Evolutionary conservation across 2,329 filamentous ascomycete genomes (phyloP).

Genomic region (Cercospora citrullina): DNA sequence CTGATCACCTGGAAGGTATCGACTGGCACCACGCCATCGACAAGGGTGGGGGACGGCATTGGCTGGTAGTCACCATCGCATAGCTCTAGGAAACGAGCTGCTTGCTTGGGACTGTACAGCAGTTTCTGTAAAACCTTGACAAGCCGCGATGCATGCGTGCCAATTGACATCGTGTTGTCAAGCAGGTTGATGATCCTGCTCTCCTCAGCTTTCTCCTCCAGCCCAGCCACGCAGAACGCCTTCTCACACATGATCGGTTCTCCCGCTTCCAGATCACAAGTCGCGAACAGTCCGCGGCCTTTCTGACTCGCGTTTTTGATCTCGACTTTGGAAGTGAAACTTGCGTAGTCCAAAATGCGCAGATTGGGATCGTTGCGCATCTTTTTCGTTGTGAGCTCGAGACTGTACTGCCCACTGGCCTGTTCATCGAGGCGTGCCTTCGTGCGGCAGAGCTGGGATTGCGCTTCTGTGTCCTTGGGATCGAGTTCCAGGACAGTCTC

Average conservation of each 20-base stretch:
- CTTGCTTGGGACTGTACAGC: conserved; percentile 19
- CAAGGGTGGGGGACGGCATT: not conserved
- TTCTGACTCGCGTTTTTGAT: conserved; percentile 31
- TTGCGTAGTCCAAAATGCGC: conserved; percentile 26
- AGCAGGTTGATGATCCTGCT: conserved; percentile 20
- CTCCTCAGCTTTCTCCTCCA: conserved; percentile 9
- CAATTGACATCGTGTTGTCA: conserved; percentile 14
- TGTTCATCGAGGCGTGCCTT: conserved; percentile 26
- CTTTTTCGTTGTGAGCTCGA: conserved; percentile 22
- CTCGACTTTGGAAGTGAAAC: conserved; percentile 22
- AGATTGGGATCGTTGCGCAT: not conserved
- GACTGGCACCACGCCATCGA: conserved; percentile 24
- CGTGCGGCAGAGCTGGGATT: conserved; percentile 16
- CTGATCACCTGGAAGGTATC: conserved; percentile 23
- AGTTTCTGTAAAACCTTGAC: conserved; percentile 26
- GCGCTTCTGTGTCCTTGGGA: conserved; percentile 22
- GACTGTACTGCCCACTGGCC: conserved; percentile 28
- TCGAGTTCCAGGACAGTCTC: conserved; percentile 13
- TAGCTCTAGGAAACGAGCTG: conserved; percentile 22
- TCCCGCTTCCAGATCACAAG: conserved; percentile 41
- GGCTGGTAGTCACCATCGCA: conserved; percentile 22
- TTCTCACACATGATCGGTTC: conserved; percentile 47
- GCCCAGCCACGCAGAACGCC: conserved; percentile 24
- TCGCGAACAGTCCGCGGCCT: conserved; percentile 49
- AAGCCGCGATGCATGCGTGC: conserved; percentile 21